These are phyloP conservation scores for Plasmodium relictum DNA, from an alignment of 169 alveolate species.

Conservation along the genomic window DNA sequence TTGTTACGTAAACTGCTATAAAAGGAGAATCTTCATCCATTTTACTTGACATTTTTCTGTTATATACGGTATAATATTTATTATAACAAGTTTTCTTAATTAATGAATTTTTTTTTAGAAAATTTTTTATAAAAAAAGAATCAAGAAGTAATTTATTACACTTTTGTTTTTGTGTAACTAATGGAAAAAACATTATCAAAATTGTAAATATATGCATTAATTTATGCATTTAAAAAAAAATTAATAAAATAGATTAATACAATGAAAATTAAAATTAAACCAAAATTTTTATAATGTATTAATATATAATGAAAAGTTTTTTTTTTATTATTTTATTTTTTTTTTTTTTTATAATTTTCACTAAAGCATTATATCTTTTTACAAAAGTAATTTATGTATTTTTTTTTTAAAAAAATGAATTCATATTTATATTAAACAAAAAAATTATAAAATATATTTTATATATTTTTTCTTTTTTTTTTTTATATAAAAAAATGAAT, in stretches of 20 bases:
- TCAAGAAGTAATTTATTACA: slow-evolving; percentile 7
- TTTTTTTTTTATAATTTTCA: background rate
- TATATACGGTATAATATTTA: background rate
- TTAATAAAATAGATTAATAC: background rate
- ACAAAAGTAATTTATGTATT: no score
- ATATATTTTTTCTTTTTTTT: no score
- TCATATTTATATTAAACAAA: no score
- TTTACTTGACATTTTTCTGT: background rate
- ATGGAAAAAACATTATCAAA: slow-evolving; percentile 50
- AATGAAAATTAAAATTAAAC: background rate
- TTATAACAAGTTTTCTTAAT: background rate
- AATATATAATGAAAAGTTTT: background rate
- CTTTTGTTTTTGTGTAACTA: slow-evolving; percentile 26
- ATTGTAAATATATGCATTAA: slow-evolving; percentile 31
- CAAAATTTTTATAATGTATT: no score
- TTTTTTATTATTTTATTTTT: background rate
- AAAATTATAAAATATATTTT: no score
- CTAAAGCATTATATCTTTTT: no score
- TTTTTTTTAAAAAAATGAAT: no score
- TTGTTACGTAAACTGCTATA: slow-evolving; percentile 64
- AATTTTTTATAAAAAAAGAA: slow-evolving; percentile 48
- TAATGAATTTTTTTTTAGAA: background rate
- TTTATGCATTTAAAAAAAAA: background rate
- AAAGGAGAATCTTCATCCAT: slow-evolving; percentile 20
- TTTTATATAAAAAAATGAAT: no score